Conservation (phyloP, 345 rosid genomes). For the Punica granatum region DNA sequence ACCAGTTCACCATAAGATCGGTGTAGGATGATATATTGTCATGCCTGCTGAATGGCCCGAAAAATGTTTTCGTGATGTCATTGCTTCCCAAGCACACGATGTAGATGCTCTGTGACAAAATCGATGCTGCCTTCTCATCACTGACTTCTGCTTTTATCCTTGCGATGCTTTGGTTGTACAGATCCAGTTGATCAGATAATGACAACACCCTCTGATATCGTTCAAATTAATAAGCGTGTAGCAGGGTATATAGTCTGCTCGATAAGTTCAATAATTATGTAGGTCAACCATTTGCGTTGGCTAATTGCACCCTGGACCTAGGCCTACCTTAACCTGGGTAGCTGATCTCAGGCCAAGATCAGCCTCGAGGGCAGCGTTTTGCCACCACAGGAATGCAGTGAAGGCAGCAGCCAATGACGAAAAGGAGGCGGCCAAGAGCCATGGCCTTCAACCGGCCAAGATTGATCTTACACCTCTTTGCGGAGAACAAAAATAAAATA, state of each 20-base stretch:
- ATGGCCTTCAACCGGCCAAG: too few relatives aligned
- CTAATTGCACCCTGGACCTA: too few relatives aligned
- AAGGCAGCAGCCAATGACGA: too few relatives aligned
- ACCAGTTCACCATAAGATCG: slow-evolving; percentile 14
- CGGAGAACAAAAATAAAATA: too few relatives aligned
- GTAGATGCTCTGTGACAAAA: slow-evolving; percentile 12
- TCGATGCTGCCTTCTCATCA: slow-evolving; percentile 9
- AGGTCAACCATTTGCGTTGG: too few relatives aligned
- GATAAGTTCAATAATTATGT: too few relatives aligned
- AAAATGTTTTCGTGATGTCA: slow-evolving; percentile 25
- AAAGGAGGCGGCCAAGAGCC: too few relatives aligned
- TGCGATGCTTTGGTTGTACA: slow-evolving; percentile 14
- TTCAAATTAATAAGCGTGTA: neutral
- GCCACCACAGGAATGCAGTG: too few relatives aligned
- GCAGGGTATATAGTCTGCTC: neutral
- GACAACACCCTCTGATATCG: slow-evolving; percentile 9
- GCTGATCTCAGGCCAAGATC: too few relatives aligned
- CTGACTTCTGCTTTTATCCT: slow-evolving; percentile 13
- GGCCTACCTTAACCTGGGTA: too few relatives aligned
- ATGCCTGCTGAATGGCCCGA: neutral
- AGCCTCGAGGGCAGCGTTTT: too few relatives aligned
- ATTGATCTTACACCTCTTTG: too few relatives aligned
- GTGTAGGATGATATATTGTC: slow-evolving; percentile 16
- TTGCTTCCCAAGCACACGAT: slow-evolving; percentile 16
- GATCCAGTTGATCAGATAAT: slow-evolving; percentile 13